Conservation (phyloP, 2,329 filamentous ascomycete genomes). For the Didymella glomerata region DNA sequence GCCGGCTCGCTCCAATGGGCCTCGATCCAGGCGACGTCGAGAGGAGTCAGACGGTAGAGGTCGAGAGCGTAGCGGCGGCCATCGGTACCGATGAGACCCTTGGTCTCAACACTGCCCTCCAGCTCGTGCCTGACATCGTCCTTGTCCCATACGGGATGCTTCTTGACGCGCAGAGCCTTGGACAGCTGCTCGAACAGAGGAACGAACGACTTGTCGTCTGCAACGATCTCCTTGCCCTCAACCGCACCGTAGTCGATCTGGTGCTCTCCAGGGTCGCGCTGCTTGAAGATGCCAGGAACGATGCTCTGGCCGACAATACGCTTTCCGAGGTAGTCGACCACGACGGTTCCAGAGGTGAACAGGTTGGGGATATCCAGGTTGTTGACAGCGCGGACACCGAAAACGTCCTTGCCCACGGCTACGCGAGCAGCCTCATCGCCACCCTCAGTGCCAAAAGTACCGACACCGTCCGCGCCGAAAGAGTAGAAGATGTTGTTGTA, state of each 20-base stretch:
- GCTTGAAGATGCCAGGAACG: slow-evolving; percentile 98
- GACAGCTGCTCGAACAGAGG: slow-evolving; percentile 89
- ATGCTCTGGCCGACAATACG: slow-evolving; percentile 98
- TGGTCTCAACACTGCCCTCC: slow-evolving; percentile 96
- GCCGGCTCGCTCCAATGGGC: slow-evolving; percentile 64
- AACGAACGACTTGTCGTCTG: slow-evolving; percentile 85
- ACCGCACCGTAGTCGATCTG: slow-evolving; percentile 99
- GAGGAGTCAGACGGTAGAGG: slow-evolving; percentile 89
- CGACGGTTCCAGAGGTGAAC: slow-evolving; percentile 94
- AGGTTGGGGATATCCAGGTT: slow-evolving; percentile 94
- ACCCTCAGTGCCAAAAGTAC: slow-evolving; percentile 94
- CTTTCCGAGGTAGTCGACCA: slow-evolving; percentile 96
- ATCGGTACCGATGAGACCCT: slow-evolving; percentile 95
- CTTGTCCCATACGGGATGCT: slow-evolving; percentile 98
- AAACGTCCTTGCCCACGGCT: slow-evolving; percentile 94
- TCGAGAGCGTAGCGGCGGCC: slow-evolving; percentile 98
- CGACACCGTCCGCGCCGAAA: slow-evolving; percentile 95
- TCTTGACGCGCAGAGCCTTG: slow-evolving; percentile 88
- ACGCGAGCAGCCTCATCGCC: slow-evolving; percentile 96
- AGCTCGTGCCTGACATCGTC: slow-evolving; percentile 88
- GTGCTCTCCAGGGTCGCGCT: slow-evolving; percentile 95
- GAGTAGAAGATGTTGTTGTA: slow-evolving; percentile 99
- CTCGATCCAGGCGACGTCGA: slow-evolving; percentile 92
- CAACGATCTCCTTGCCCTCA: slow-evolving; percentile 94
- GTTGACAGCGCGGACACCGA: slow-evolving; percentile 93